Evolutionary conservation across 2,329 filamentous ascomycete species (phyloP).

Genomic region (Tolypocladium capitatum): DNA sequence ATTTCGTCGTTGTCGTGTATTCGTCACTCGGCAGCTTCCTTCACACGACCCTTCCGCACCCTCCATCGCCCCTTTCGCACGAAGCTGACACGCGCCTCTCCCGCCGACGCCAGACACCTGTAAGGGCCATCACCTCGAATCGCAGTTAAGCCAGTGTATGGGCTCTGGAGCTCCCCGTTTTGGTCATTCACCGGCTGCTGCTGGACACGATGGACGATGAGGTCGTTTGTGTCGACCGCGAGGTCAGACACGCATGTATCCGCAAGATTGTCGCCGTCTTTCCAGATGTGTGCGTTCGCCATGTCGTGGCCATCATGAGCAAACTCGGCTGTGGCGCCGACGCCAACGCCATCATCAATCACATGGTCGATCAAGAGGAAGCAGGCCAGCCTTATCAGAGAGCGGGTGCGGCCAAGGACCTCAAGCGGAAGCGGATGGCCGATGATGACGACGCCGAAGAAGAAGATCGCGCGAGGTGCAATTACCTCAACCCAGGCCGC

Average conservation of each 20-base stretch:
- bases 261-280: conserved; percentile 19
- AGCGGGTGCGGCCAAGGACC: conserved; percentile 6
- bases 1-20: too few relatives aligned
- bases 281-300: conserved; percentile 30
- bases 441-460: not conserved
- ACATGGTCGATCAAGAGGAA: conserved; percentile 27
- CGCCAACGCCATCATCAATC: conserved; percentile 18
- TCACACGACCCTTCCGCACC: not conserved
- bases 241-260: conserved; percentile 5
- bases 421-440: conserved; percentile 30
- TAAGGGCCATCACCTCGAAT: not conserved
- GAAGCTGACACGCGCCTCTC: not conserved
- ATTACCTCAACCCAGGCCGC: not conserved
- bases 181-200: not conserved
- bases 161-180: not conserved
- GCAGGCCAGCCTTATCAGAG: conserved; percentile 23
- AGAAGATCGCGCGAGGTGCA: not conserved
- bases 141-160: not conserved
- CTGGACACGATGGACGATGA: not conserved
- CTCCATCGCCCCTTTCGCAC: not conserved
- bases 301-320: conserved; percentile 16
- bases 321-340: conserved; percentile 16
- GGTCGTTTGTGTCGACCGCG: not conserved
- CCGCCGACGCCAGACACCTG: not conserved
- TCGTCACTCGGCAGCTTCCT: not conserved